A percentile compares a stretch with the other conserved stretches of the same genome.
These are phyloP conservation scores for Physcomitrium patens DNA, from an alignment of 225 moss, liverwort and hornwort species.

Conservation along the genomic window DNA sequence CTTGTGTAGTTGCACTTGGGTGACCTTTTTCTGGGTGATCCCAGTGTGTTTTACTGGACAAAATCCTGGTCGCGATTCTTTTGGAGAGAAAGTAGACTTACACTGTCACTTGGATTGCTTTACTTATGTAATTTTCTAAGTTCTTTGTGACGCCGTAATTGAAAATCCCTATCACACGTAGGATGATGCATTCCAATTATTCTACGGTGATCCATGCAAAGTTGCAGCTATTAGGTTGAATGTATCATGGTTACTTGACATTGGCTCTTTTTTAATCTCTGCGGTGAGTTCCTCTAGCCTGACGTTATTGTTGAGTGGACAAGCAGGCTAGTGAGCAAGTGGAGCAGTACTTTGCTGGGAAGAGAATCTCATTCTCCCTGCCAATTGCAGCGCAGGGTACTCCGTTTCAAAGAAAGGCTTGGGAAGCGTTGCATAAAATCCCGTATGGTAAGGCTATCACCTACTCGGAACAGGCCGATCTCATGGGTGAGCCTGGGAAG, in stretches of 20 bases:
- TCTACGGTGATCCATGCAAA: not conserved
- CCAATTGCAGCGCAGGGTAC: slow-evolving; percentile 67
- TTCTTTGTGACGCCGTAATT: not conserved
- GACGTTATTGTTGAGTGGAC: not conserved
- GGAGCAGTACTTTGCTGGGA: slow-evolving; percentile 84
- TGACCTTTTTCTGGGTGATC: not conserved
- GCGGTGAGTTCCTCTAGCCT: not conserved
- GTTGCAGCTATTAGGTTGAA: not conserved
- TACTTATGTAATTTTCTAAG: not conserved
- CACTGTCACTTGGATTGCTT: not conserved
- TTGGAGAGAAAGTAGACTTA: not conserved
- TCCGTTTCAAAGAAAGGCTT: slow-evolving; percentile 72
- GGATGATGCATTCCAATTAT: not conserved
- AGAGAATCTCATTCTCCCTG: slow-evolving; percentile 65
- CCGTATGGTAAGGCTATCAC: slow-evolving; percentile 66
- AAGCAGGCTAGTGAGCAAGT: slow-evolving; percentile 87
- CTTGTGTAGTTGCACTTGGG: not conserved
- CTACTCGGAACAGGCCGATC: slow-evolving; percentile 80
- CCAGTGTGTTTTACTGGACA: not conserved
- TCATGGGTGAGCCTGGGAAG: slow-evolving; percentile 85
- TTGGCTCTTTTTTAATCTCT: not conserved
- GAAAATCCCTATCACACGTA: not conserved
- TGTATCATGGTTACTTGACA: not conserved
- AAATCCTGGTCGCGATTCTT: not conserved
- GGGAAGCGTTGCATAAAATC: slow-evolving; percentile 70